phyloP scores from a whole-genome alignment of 441 rosid species.

The Capsella rubella region DNA sequence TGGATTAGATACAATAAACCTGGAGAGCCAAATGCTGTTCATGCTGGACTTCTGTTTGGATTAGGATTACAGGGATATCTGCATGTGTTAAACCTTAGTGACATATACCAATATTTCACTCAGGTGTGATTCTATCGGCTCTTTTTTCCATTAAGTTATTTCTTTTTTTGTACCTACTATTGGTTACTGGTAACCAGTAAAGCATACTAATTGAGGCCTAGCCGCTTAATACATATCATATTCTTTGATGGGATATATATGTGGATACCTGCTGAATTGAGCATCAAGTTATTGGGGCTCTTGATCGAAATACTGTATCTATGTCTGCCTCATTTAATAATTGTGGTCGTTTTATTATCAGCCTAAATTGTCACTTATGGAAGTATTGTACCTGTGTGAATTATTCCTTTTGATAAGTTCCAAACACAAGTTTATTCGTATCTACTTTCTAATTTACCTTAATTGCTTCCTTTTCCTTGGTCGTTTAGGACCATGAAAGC shows the following conservation, averaged over 20 bases:
- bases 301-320: neutral
- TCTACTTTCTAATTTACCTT: slow-evolving; percentile 21
- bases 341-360: slow-evolving; percentile 16
- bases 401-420: slow-evolving; percentile 10
- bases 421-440: slow-evolving; percentile 3
- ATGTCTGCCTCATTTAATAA: slow-evolving; percentile 20
- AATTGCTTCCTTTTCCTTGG: slow-evolving; percentile 29
- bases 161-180: slow-evolving; percentile 1
- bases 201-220: slow-evolving; percentile 10
- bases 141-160: slow-evolving; percentile 19
- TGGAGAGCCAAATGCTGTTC: slow-evolving; percentile 82
- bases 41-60: slow-evolving; percentile 97
- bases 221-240: neutral
- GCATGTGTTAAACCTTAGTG: slow-evolving; percentile 75
- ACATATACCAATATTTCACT: slow-evolving; percentile 86
- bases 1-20: slow-evolving; percentile 98
- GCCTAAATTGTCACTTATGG: slow-evolving; percentile 13
- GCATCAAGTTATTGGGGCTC: slow-evolving; percentile 30
- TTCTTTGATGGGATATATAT: slow-evolving; percentile 8
- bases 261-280: slow-evolving; percentile 31
- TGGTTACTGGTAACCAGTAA: slow-evolving; percentile 14
- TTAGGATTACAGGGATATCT: slow-evolving; percentile 96
- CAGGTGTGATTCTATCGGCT: slow-evolving; percentile 62
- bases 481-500: slow-evolving; percentile 86
- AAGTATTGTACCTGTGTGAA: slow-evolving; percentile 10